A percentile compares a stretch with the other conserved stretches of the same genome.
Conservation (phyloP, 1,284 basidiomycete species). For the Salmacisia buchloeana region DNA sequence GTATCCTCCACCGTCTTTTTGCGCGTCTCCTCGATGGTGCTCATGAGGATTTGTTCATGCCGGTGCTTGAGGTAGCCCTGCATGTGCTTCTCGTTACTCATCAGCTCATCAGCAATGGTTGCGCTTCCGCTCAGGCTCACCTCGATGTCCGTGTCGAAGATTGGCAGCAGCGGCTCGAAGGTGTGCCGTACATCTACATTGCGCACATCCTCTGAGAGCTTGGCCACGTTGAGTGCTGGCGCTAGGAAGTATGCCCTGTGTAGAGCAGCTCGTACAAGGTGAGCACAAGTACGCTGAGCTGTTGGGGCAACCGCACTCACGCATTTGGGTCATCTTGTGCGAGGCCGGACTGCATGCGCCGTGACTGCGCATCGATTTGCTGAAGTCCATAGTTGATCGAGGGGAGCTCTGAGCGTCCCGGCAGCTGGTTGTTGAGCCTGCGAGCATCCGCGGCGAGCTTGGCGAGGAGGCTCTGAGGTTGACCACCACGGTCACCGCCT, state of each 20-base stretch:
- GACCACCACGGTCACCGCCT: background rate
- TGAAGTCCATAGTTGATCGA: conserved; percentile 79
- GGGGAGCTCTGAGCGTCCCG: conserved; percentile 64
- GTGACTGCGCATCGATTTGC: conserved; percentile 75
- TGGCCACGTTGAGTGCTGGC: conserved; percentile 78
- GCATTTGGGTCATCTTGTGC: conserved; percentile 51
- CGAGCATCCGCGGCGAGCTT: conserved; percentile 18
- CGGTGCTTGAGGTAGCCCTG: conserved; percentile 76
- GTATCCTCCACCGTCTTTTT: conserved; percentile 74
- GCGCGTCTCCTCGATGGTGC: conserved; percentile 82
- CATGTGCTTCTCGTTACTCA: background rate
- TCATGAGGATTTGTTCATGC: conserved; percentile 87
- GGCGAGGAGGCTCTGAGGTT: conserved; percentile 1
- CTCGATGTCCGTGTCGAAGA: conserved; percentile 83
- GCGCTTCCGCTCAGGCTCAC: conserved; percentile 9
- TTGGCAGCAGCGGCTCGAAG: conserved; percentile 78
- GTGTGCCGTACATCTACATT: conserved; percentile 56
- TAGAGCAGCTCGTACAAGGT: conserved; percentile 2
- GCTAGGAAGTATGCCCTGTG: conserved; percentile 61
- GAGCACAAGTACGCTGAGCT: conserved; percentile 54
- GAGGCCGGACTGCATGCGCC: conserved; percentile 62
- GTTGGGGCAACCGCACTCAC: conserved; percentile 9
- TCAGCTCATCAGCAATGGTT: background rate
- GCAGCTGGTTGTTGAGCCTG: conserved; percentile 45
- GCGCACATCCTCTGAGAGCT: conserved; percentile 59